Conservation (phyloP, 345 rosid genomes). For the Noccaea caerulescens region DNA sequence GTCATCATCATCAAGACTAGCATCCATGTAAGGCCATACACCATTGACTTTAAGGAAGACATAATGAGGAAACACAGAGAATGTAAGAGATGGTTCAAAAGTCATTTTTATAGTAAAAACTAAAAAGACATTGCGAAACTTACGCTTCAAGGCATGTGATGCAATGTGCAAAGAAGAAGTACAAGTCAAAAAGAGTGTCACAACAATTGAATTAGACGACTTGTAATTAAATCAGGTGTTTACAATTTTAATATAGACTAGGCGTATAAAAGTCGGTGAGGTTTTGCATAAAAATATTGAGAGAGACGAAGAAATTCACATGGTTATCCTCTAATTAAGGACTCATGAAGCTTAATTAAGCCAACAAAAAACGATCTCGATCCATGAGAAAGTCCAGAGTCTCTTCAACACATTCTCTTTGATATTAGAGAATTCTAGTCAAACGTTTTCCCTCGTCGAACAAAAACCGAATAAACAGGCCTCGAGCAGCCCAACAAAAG, state of each 20-base stretch:
- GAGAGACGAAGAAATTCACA: conserved; percentile 23
- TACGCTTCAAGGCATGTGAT: conserved; percentile 19
- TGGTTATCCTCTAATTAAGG: conserved; percentile 25
- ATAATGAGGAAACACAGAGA: conserved; percentile 1
- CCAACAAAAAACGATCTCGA: background rate
- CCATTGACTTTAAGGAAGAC: conserved; percentile 19
- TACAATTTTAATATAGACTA: background rate
- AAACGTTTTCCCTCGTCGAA: too few species aligned
- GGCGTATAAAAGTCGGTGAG: background rate
- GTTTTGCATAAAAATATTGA: background rate
- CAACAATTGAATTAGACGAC: background rate
- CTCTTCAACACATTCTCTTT: background rate
- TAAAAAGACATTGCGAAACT: background rate
- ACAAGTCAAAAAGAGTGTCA: conserved; percentile 12
- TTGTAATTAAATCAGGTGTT: background rate
- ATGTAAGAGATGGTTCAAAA: conserved; percentile 7
- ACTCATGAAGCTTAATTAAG: background rate
- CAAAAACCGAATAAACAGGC: background rate
- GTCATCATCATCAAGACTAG: background rate
- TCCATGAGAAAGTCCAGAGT: background rate
- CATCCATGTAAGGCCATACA: conserved; percentile 14
- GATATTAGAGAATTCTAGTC: too few species aligned
- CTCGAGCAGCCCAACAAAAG: conserved; percentile 18
- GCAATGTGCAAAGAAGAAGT: conserved; percentile 9
- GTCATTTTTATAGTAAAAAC: background rate